These are phyloP conservation scores for Colletotrichum chlorophyti DNA, from an alignment of 2,329 filamentous ascomycete species.

Conservation along the genomic window DNA sequence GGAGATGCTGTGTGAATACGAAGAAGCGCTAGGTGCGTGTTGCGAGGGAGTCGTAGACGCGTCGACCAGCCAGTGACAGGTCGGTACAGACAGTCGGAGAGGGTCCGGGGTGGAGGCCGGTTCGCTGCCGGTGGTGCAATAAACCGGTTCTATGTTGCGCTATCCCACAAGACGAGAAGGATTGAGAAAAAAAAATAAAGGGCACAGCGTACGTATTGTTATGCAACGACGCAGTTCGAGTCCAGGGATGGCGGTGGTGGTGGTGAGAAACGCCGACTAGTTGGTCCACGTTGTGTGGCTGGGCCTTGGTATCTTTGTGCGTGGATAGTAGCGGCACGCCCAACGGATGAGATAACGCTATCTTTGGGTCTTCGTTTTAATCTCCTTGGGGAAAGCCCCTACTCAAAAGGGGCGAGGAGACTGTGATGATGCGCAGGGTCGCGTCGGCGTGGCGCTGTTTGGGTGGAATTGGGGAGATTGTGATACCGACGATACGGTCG, in stretches of 20 bases:
- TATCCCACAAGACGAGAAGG: background rate
- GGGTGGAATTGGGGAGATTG: conserved; percentile 15
- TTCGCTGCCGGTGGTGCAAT: conserved; percentile 26
- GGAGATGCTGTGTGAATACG: conserved; percentile 21
- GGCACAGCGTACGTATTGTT: background rate
- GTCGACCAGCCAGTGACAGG: background rate
- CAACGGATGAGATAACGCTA: conserved; percentile 14
- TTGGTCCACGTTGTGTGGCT: conserved; percentile 22
- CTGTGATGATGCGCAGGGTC: conserved; percentile 24
- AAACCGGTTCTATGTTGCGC: conserved; percentile 23
- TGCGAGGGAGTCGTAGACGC: conserved; percentile 8
- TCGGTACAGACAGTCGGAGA: background rate
- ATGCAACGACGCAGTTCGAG: no score
- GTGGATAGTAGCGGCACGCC: background rate
- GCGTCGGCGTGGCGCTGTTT: conserved; percentile 22
- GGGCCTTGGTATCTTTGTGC: conserved; percentile 3
- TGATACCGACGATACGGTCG: conserved; percentile 26
- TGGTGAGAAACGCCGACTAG: conserved; percentile 6
- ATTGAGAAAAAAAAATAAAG: background rate
- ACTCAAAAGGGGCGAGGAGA: conserved; percentile 12
- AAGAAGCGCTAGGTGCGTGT: conserved; percentile 10
- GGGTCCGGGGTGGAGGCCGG: conserved; percentile 7
- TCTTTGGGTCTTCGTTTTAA: background rate
- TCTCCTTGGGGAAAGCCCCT: background rate
- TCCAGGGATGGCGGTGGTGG: no score